Conservation (phyloP, 306 rosid species). For the Trifolium subterraneum region DNA sequence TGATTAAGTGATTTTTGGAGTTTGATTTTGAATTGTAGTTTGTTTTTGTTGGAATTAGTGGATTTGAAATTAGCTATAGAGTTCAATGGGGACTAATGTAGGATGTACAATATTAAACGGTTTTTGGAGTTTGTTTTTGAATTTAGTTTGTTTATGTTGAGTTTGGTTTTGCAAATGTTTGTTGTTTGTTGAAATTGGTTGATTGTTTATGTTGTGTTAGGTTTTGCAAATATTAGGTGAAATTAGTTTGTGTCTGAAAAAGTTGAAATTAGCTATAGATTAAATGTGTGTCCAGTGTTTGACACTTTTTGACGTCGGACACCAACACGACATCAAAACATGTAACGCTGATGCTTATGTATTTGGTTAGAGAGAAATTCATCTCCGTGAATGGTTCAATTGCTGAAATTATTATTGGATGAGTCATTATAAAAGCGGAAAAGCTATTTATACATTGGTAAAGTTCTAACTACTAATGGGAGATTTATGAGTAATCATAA, state of each 20-base stretch:
- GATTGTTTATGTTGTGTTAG: too few relatives aligned
- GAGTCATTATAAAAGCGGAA: background rate
- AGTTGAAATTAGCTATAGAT: too few relatives aligned
- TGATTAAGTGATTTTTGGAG: background rate
- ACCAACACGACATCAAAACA: too few relatives aligned
- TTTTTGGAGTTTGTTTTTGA: background rate
- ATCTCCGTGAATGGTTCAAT: background rate
- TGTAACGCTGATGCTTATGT: too few relatives aligned
- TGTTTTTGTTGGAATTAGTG: background rate
- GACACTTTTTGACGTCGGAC: too few relatives aligned
- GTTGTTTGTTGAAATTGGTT: too few relatives aligned
- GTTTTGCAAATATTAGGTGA: background rate
- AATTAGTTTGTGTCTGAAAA: too few relatives aligned
- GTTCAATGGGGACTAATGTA: background rate
- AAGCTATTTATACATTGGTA: background rate
- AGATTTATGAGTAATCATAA: background rate
- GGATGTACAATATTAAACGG: background rate
- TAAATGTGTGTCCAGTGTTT: too few relatives aligned
- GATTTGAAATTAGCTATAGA: background rate
- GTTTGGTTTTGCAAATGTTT: background rate
- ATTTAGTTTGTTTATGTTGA: background rate
- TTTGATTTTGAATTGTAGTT: background rate
- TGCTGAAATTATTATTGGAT: background rate
- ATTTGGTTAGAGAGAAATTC: background rate
- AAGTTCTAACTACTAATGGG: background rate